Evolutionary conservation across 169 alveolate species (phyloP), one percentile per base, ranked within the genome.

Genomic region (Plasmodium coatneyi): DNA sequence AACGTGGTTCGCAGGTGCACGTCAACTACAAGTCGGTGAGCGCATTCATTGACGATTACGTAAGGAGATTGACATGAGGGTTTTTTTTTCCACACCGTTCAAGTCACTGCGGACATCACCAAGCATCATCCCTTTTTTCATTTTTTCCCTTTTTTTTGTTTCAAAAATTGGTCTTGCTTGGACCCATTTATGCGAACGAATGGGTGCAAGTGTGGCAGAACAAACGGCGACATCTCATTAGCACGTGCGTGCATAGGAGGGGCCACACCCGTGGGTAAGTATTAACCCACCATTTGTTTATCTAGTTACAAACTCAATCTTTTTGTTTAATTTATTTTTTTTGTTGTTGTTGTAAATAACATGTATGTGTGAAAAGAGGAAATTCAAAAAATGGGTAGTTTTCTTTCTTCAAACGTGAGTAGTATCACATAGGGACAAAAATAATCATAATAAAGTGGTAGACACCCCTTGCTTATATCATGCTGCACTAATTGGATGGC

Each of bases 11-110:
- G 10, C 71, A 22, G 46, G 14, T 79, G 34, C 71, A 19, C 49
- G 19, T 89, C n/a, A 79, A 89, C 72, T 89, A 89, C 84, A 56
- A 79, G 70, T 52, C 54, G 66, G 89, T 79, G 72, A 89, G 60
- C 52, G 36, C 72, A 4, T 89, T 89, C 60, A 89, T 89, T 41
- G 25, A 25, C 43, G 56, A 89, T 36, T 89, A 89, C 71, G 52
- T 89, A 39, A 78, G 49, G 71, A 89, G 79, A 66, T 82, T 54
- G 22, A 5, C 30, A 1, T 82, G 54, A 56, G 43, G 32, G n/a
- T 32, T 6, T 1, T 10, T 3, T 10, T 43, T 60, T 1, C 76
- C 36, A 66, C 19, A 1, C 36, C 5, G 76, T 39, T 32, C 32
- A 0, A 5, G 36, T 66, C n/a, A 66, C n/a, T 66, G 19, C 36